Conservation (phyloP, 163 green algal genomes). For the Picocystis sp. region DNA sequence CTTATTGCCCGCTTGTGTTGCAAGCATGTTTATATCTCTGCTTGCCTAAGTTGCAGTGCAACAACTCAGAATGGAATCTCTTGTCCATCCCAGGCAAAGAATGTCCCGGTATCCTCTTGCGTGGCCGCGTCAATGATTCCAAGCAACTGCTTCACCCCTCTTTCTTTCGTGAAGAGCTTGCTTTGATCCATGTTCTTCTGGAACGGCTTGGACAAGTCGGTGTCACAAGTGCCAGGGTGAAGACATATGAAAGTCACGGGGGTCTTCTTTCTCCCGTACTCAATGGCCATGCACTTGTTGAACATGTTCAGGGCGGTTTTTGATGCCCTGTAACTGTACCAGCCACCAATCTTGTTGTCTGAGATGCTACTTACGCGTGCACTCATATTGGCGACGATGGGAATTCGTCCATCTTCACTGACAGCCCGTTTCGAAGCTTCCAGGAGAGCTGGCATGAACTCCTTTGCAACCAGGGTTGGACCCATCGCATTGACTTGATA, state of each 20-base stretch:
- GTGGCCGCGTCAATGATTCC: constrained; percentile 34
- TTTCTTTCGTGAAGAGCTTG: constrained; percentile 48
- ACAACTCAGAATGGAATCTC: constrained; percentile 33
- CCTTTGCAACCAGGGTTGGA: constrained; percentile 47
- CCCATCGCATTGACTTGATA: constrained; percentile 50
- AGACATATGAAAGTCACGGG: constrained; percentile 42
- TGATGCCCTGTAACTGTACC: constrained; percentile 40
- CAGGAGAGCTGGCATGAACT: constrained; percentile 33
- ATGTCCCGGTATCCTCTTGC: constrained; percentile 33
- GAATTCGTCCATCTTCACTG: constrained; percentile 9
- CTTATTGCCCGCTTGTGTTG: too few relatives aligned
- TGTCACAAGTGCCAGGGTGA: constrained; percentile 65
- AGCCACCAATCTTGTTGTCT: constrained; percentile 69
- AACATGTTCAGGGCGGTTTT: constrained; percentile 70
- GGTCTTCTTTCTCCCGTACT: constrained; percentile 33
- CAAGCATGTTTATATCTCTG: too few relatives aligned
- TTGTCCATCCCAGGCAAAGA: constrained; percentile 40
- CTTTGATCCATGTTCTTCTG: constrained; percentile 32
- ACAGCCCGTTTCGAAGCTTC: constrained; percentile 11
- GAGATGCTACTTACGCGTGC: constrained; percentile 45
- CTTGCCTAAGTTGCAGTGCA: too few relatives aligned
- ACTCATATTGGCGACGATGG: constrained; percentile 51
- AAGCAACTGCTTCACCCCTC: constrained; percentile 43
- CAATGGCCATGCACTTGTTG: constrained; percentile 35
- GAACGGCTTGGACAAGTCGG: constrained; percentile 52